Evolutionary conservation across 73 alveolate species (phyloP), one percentile per base, ranked within the genome.

Genomic region (Paramecium pentaurelia): DNA sequence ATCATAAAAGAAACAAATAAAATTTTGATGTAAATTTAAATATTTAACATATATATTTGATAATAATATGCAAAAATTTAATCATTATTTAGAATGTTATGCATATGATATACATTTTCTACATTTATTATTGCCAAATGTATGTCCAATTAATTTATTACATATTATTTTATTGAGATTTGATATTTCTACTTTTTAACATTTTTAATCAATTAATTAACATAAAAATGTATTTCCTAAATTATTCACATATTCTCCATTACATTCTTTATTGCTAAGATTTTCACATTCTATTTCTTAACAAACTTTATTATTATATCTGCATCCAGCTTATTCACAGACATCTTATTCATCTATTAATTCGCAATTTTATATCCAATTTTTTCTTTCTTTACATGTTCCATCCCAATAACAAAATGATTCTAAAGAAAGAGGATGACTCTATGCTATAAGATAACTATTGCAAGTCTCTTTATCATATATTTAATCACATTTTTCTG

Each of bases 331-430:
- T 37, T 34, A 16, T 37, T 73, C 58, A 14, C 87, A 73, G 3
- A 73, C 47, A 16, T 18, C 54, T 73, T 73, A 4, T 4, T 73
- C 87, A 1, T 40, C 4, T 38, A 73, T 36, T 32, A 0, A 11
- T 36, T 73, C 18, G 2, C 87, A 73, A 6, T 73, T 73, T 73
- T 73, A 20, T 30, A 73, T 38, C 12, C 6, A 73, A 1, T 38
- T 5, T n/a, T 73, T 44, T 37, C 87, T 73, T 36, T 25, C 87
- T 73, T 73, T 18, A 14, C 87, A 73, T 12, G 5, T 10, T 2
- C 38, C 68, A 73, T 73, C 60, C 87, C 87, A 73, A 73, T 73
- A 73, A n/a, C 87, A 73, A 16, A 73, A 20, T 73, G 58, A 34
- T 73, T 73, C 40, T 30, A 73, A 30, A 32, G 18, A 2, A 11